Evolutionary conservation across 2,329 filamentous ascomycete species (phyloP).

Genomic region (Gyromitra esculenta): DNA sequence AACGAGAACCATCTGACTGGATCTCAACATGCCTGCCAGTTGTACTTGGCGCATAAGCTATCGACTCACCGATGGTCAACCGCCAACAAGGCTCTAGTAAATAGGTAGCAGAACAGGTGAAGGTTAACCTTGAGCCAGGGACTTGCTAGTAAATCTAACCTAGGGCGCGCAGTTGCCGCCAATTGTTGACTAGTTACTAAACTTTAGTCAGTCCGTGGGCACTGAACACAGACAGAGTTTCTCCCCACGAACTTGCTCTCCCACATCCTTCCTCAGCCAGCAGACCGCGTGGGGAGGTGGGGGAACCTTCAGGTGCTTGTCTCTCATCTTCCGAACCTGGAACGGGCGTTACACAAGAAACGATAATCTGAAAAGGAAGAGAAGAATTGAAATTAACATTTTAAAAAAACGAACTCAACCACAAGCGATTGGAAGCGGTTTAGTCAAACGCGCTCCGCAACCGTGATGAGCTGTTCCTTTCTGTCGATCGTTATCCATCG

Average conservation of each 20-base stretch:
- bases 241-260: constrained; percentile 29
- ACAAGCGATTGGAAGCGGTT: constrained; percentile 40
- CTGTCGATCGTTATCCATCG: constrained; percentile 48
- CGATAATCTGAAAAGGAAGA: constrained; percentile 35
- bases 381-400: constrained; percentile 42
- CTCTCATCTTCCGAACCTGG: constrained; percentile 43
- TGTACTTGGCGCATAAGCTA: constrained; percentile 49
- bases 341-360: constrained; percentile 43
- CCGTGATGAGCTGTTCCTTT: constrained; percentile 54
- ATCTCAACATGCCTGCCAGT: constrained; percentile 47
- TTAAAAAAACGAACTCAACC: constrained; percentile 39
- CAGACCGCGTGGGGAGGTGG: constrained; percentile 42
- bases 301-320: constrained; percentile 31
- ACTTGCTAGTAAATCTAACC: constrained; percentile 24
- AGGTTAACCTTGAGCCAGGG: constrained; percentile 39
- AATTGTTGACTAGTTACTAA: constrained; percentile 26
- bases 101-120: constrained; percentile 23
- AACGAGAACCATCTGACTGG: constrained; percentile 52
- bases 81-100: constrained; percentile 32
- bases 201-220: constrained; percentile 34
- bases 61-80: constrained; percentile 44
- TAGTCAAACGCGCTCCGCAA: constrained; percentile 39
- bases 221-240: constrained; percentile 24
- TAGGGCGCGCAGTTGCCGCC: constrained; percentile 45
- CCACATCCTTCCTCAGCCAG: constrained; percentile 26